Percentiles rank a stretch among this genome's conserved stretches.
phyloP scores from a whole-genome alignment of 2,329 filamentous ascomycete species.

The Colletotrichum tropicicola region DNA sequence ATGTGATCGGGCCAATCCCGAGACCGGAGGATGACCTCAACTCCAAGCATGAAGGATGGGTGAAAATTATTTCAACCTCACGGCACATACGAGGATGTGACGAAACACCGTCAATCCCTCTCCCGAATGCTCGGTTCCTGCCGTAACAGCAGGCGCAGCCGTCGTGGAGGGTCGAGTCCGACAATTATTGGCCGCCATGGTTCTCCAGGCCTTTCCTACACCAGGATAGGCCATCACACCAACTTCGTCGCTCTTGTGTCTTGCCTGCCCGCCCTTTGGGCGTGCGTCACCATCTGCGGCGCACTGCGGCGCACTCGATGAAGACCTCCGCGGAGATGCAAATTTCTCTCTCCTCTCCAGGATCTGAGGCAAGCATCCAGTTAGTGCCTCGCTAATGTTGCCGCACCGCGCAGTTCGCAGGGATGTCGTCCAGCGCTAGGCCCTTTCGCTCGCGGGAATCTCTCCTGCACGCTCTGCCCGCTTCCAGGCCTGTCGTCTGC shows the following conservation, averaged over 20 bases:
- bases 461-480: neutral
- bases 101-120: conserved; percentile 23
- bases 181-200: conserved; percentile 11
- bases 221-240: conserved; percentile 16
- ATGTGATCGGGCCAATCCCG: neutral
- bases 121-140: conserved; percentile 26
- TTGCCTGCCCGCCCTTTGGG: neutral
- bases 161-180: conserved; percentile 8
- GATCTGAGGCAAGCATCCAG: conserved; percentile 26
- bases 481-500: conserved; percentile 1
- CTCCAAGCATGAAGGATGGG: conserved; percentile 15
- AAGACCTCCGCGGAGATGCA: conserved; percentile 24
- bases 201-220: conserved; percentile 13
- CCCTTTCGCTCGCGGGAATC: neutral
- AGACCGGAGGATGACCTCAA: conserved; percentile 18
- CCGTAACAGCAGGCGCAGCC: conserved; percentile 6
- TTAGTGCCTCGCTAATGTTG: conserved; percentile 26
- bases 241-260: neutral
- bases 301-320: neutral
- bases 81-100: conserved; percentile 10
- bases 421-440: conserved; percentile 19
- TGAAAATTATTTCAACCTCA: conserved; percentile 21
- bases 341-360: conserved; percentile 20
- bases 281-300: neutral
- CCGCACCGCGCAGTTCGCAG: conserved; percentile 23